These are phyloP conservation scores for Mollisiaceae sp. DNA, from an alignment of 2,329 filamentous ascomycete genomes.

Conservation along the genomic window DNA sequence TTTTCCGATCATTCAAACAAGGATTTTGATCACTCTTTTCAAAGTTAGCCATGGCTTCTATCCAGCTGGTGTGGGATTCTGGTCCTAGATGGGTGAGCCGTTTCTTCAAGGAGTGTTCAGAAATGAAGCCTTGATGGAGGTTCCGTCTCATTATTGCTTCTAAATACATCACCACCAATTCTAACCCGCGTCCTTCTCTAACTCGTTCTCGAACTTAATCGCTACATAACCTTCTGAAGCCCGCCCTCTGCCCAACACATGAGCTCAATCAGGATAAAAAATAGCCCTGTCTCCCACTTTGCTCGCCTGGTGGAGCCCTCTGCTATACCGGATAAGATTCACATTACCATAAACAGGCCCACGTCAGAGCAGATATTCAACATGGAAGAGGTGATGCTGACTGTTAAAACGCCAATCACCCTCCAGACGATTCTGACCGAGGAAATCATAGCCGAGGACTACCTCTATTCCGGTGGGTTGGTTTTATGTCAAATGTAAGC, in stretches of 20 bases:
- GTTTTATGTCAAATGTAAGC: neutral
- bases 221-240: neutral
- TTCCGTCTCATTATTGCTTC: too few species aligned
- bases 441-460: neutral
- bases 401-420: conserved; percentile 21
- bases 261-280: neutral
- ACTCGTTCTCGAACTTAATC: neutral
- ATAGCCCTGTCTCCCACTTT: neutral
- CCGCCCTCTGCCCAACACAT: neutral
- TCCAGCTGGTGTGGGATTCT: conserved; percentile 30
- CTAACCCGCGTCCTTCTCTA: too few species aligned
- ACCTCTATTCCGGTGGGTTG: neutral
- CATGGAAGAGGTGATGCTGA: conserved; percentile 29
- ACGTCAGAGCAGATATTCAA: conserved; percentile 22
- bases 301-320: conserved; percentile 28
- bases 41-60: conserved; percentile 33
- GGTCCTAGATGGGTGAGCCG: conserved; percentile 28
- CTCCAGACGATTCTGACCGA: conserved; percentile 26
- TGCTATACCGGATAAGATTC: conserved; percentile 29
- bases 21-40: conserved; percentile 33
- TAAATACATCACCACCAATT: too few species aligned
- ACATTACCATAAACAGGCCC: conserved; percentile 25
- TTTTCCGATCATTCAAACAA: conserved; percentile 25
- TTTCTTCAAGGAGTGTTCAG: too few species aligned
- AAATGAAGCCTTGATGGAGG: too few species aligned